Base-by-base conservation (phyloP, 495 filamentous ascomycete species). In the Penicillium psychrofluorescens region DNA sequence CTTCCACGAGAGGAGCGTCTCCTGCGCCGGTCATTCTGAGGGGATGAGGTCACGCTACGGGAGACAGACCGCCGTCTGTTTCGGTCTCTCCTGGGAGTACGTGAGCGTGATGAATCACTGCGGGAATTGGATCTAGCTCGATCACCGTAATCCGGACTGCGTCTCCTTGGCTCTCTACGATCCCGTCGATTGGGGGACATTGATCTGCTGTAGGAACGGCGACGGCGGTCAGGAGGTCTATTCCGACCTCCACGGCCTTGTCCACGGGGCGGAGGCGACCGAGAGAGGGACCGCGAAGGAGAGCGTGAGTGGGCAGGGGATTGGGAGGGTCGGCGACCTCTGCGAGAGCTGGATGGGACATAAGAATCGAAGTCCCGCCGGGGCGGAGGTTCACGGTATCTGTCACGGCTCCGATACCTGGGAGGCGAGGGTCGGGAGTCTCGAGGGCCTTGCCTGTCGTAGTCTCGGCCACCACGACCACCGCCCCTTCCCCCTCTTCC, bases 381-480 rank as follows among this genome's bases (percentile, higher is more conserved):
- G 27, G 67, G 58, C 41, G 71, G 74, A 58, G 68, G 63, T 37
- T 72, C 77, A 46, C 76, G 73, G 55, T 68, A 58, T 63, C 72
- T 54, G 49, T 76, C 71, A 51, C 59, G 74, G 49, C 75, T 73
- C 43, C 74, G 75, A 35, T 75, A 67, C 49, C 79, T 66, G 46
- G 62, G 78, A 35, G 84, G 83, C n/a, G 77, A 73, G 22, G 85
- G 85, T 29, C 79, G 68, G 14, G 87, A 88, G 9, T 52, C 41
- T 34, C 78, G 68, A 13, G 87, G 88, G 8, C 54, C 42, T 36
- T 78, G 76, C 38, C 76, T 58, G 15, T 71, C 67, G 48, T 61
- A 69, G 47, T 73, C 71, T 32, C 66, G 60, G 44, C 70, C 63
- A 43, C 74, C 72, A 30, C 74, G 69, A 34, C 74, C 66, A 45